phyloP scores from a whole-genome alignment of 148 eudicot genomes.

The Rhododendron mucronatum region DNA sequence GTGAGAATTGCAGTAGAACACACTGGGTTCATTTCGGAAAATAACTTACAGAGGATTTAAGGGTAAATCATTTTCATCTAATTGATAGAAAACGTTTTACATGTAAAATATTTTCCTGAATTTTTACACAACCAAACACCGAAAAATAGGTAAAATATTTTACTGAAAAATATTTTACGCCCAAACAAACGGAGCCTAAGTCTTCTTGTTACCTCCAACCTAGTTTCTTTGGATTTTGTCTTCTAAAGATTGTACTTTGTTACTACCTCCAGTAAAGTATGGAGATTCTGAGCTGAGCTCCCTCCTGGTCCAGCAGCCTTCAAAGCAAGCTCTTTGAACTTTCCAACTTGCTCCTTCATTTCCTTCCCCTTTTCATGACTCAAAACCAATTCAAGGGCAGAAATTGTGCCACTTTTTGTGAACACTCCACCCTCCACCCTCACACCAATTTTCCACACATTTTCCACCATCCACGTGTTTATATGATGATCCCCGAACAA shows the following conservation, averaged over 20 bases:
- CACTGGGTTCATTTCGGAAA: too few species aligned
- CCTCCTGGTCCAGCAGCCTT: not conserved
- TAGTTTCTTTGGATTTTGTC: too few species aligned
- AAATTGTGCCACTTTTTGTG: not conserved
- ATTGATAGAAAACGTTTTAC: too few species aligned
- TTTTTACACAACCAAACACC: too few species aligned
- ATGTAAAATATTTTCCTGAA: too few species aligned
- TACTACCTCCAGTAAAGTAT: not conserved
- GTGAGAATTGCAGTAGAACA: too few species aligned
- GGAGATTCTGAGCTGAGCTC: not conserved
- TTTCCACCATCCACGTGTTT: not conserved
- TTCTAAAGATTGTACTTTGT: not conserved
- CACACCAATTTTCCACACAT: not conserved
- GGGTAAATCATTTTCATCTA: too few species aligned
- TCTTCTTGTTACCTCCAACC: not conserved
- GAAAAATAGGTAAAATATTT: too few species aligned
- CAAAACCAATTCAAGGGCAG: not conserved
- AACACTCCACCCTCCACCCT: not conserved
- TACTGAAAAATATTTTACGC: too few species aligned
- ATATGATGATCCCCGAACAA: not conserved
- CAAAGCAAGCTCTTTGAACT: not conserved
- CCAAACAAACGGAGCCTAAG: too few species aligned
- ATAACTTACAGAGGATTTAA: too few species aligned
- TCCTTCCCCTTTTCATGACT: not conserved
- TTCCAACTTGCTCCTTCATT: not conserved